Evolutionary conservation across 1,139 yeast genomes (phyloP).

Genomic region (Lodderomyces elongisporus): DNA sequence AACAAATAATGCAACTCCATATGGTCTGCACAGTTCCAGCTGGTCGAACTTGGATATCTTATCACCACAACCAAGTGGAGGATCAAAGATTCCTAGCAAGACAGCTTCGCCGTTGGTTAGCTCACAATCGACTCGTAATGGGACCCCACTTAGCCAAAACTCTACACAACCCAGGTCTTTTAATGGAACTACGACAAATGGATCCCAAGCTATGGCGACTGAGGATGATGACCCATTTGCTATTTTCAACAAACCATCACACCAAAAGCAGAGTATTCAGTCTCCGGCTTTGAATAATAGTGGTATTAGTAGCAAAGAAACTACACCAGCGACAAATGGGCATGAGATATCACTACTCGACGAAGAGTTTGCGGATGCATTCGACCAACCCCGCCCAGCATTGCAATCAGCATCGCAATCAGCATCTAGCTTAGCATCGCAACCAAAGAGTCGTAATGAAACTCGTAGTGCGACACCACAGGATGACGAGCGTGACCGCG

Average conservation of each 20-base stretch:
- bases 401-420: constrained; percentile 1
- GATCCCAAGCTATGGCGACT: no score
- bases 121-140: background rate
- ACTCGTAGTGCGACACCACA: background rate
- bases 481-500: constrained; percentile 34
- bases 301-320: constrained; percentile 7
- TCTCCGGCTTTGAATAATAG: constrained; percentile 1
- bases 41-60: constrained; percentile 21
- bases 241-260: constrained; percentile 10
- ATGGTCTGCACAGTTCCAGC: no score
- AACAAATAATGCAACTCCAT: no score
- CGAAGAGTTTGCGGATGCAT: constrained; percentile 38
- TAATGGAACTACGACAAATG: no score
- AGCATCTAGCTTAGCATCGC: constrained; percentile 1
- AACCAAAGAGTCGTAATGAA: background rate
- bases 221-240: constrained; percentile 17
- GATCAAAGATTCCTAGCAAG: background rate
- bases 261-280: background rate
- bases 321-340: no score
- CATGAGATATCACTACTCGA: constrained; percentile 43
- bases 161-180: no score
- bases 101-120: background rate
- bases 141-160: background rate
- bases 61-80: constrained; percentile 7
- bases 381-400: constrained; percentile 12